phyloP scores from a whole-genome alignment of 2,329 filamentous ascomycete species.

The Penicillium sp. region DNA sequence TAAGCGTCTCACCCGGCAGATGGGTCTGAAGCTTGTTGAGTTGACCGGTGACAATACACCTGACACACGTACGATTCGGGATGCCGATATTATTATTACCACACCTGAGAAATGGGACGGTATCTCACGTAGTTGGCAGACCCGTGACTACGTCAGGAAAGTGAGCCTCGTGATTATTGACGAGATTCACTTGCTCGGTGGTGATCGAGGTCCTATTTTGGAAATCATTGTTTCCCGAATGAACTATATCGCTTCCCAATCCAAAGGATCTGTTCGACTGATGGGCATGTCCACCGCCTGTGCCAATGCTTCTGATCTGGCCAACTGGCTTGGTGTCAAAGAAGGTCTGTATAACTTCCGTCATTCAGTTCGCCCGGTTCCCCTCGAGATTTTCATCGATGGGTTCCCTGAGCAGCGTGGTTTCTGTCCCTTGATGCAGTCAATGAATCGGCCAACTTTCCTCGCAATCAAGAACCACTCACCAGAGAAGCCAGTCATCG shows the following conservation, averaged over 20 bases:
- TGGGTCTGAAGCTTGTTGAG: conserved; percentile 89
- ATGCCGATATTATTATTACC: conserved; percentile 96
- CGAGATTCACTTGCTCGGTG: conserved; percentile 95
- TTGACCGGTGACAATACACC: conserved; percentile 97
- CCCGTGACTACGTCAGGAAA: conserved; percentile 90
- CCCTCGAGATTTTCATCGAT: conserved; percentile 94
- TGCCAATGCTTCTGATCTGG: conserved; percentile 90
- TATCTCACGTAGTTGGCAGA: conserved; percentile 98
- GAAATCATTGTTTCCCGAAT: conserved; percentile 93
- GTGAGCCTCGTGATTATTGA: conserved; percentile 97
- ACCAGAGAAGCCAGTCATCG: conserved; percentile 94
- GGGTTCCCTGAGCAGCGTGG: conserved; percentile 93
- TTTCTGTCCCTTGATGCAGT: conserved; percentile 97
- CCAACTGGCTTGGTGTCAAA: conserved; percentile 95
- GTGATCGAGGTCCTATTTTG: conserved; percentile 93
- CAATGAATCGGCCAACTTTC: conserved; percentile 97
- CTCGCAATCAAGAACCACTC: conserved; percentile 95
- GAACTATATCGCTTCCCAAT: conserved; percentile 98
- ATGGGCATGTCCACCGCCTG: conserved; percentile 99
- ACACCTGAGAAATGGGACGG: conserved; percentile 99
- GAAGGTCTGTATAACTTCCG: conserved; percentile 95
- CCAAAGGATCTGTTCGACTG: conserved; percentile 81
- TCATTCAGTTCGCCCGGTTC: conserved; percentile 94
- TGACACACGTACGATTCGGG: conserved; percentile 89
- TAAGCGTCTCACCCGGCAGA: conserved; percentile 72